Conservation (phyloP, 1,284 basidiomycete species). For the Pterulicium gracile region DNA sequence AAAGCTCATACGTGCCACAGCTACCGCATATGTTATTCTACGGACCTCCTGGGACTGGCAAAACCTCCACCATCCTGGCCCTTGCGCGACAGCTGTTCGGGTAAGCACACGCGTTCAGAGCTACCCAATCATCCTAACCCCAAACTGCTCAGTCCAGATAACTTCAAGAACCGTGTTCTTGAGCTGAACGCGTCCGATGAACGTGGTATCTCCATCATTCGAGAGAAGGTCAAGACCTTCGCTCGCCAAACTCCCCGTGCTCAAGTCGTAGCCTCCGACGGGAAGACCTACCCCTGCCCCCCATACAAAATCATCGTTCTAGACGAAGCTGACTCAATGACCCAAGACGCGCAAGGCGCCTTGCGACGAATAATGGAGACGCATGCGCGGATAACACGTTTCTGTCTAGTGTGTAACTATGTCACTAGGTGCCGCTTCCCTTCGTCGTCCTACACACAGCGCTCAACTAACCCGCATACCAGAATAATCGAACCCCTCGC, state of each 20-base stretch:
- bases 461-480: conserved; percentile 5
- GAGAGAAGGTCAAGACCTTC: conserved; percentile 99
- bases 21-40: conserved; percentile 99
- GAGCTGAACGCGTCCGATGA: conserved; percentile 99
- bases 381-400: conserved; percentile 92
- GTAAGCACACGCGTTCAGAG: too few species aligned
- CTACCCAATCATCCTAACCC: not conserved
- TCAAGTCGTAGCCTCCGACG: conserved; percentile 63
- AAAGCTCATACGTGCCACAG: conserved; percentile 32
- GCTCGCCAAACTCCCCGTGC: conserved; percentile 90
- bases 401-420: conserved; percentile 99
- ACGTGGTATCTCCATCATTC: conserved; percentile 91
- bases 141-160: conserved; percentile 67
- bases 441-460: conserved; percentile 1
- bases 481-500: conserved; percentile 99
- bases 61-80: conserved; percentile 97
- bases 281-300: conserved; percentile 86
- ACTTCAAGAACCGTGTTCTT: conserved; percentile 87
- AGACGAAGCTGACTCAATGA: conserved; percentile 99
- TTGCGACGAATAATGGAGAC: conserved; percentile 98
- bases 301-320: conserved; percentile 99
- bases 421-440: conserved; percentile 74
- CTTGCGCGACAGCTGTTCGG: conserved; percentile 92
- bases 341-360: conserved; percentile 96
- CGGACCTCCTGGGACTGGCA: conserved; percentile 97